Evolutionary conservation across 2,329 filamentous ascomycete species (phyloP), one percentile per base, ranked within the genome.

Genomic region (Exutisphaerella laricina): DNA sequence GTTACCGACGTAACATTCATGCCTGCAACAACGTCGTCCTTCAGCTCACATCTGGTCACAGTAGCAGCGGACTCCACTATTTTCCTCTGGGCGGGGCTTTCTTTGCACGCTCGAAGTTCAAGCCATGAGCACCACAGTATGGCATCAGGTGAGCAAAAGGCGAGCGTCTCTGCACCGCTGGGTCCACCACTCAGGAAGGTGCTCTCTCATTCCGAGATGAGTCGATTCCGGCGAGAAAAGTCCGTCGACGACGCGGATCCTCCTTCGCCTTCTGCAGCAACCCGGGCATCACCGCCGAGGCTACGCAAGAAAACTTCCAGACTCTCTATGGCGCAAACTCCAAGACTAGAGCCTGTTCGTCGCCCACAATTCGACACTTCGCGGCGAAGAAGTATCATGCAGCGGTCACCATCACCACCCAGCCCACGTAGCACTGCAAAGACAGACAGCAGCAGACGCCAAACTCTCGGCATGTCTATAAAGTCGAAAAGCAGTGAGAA

Each of bases 1-100:
- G 88, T 98, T 51, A 94, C 86, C 39, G 89, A 89, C 47, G 80
- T 94, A 13, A 77, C 84, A 3, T 68, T 96, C 13, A 63, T 90
- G 2, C 40, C 44, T 30, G 33, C 46, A n/a, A 54, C 59, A 29
- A 48, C 48, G n/a, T n/a, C n/a, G n/a, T n/a, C n/a, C n/a, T n/a
- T n/a, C n/a, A 26, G 23, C 23, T 6, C 6, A 12, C 64, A 5
- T 59, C 58, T 74, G 2, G 66, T 73, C 12, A 74, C 70, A 1
- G 70, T 72, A 3, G 71, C 71, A 10, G 69, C 67, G 2, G 71
- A 74, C 43, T 70, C 70, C 0, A 74, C 71, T 1, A 70, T 73
- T 23, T 74, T 74, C 54, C 58, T 73, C 3, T 74, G 71, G 71
- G 55, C 33, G 4, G 33, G 33, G 12, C 17, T 35, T 4, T 17